Conservation (phyloP, 331 rosid genomes). For the Phaseolus coccineus region DNA sequence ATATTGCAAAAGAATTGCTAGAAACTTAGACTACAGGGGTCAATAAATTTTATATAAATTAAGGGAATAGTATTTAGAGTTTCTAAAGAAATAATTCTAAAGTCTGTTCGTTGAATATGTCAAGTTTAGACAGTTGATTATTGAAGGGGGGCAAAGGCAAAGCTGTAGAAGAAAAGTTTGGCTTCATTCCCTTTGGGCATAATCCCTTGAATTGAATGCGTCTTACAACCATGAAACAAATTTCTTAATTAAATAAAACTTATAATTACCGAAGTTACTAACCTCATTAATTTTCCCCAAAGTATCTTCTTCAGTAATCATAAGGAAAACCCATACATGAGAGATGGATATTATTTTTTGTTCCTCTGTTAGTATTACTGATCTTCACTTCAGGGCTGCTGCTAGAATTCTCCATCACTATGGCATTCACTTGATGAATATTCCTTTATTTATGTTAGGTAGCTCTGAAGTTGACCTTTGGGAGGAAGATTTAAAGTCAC, state of each 20-base stretch:
- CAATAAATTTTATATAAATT: constrained; percentile 25
- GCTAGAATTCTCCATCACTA: not conserved
- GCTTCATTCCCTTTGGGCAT: not conserved
- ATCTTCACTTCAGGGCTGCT: too few relatives aligned
- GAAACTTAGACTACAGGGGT: constrained; percentile 1
- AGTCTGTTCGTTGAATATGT: not conserved
- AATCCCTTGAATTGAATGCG: not conserved
- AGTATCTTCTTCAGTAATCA: not conserved
- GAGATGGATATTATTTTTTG: not conserved
- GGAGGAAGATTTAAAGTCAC: not conserved
- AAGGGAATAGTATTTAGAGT: constrained; percentile 6
- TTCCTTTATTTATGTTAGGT: constrained; percentile 13
- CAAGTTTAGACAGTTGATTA: not conserved
- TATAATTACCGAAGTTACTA: not conserved
- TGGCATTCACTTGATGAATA: not conserved
- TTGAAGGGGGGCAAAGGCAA: not conserved
- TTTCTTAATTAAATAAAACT: not conserved
- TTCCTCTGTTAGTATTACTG: not conserved
- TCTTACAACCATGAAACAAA: not conserved
- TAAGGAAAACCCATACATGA: not conserved
- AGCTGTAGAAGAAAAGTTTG: not conserved
- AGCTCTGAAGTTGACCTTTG: constrained; percentile 32
- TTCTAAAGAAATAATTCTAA: not conserved
- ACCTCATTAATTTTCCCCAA: not conserved
- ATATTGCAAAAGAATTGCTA: constrained; percentile 26